Conservation (phyloP, 768 basidiomycete genomes). For the Phylloporus sp. region DNA sequence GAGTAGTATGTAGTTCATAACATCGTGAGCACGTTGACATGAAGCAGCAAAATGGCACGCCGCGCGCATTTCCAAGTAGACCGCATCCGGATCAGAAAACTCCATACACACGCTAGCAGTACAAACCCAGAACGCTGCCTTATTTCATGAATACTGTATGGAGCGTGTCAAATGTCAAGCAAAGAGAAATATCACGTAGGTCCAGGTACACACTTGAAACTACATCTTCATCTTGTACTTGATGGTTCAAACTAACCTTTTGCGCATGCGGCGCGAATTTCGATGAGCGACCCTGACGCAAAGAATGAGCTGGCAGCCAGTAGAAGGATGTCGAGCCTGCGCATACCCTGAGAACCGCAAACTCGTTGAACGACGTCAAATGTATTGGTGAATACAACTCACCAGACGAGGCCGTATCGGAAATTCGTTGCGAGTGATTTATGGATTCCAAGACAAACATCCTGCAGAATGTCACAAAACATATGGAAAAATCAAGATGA, state of each 20-base stretch:
- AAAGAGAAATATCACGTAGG: background rate
- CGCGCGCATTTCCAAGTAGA: background rate
- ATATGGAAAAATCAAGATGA: background rate
- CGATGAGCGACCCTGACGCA: constrained; percentile 77
- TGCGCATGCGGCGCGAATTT: constrained; percentile 93
- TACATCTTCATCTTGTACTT: constrained; percentile 83
- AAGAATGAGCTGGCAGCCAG: background rate
- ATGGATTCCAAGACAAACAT: constrained; percentile 91
- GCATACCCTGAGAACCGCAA: constrained; percentile 24
- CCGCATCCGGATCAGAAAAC: background rate
- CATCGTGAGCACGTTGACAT: no score
- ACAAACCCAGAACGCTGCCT: background rate
- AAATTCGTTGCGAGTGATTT: constrained; percentile 86
- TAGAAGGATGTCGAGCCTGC: background rate
- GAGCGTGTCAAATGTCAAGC: background rate
- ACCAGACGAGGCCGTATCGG: constrained; percentile 94
- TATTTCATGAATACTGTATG: constrained; percentile 32
- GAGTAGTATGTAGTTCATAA: background rate
- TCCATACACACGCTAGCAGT: background rate
- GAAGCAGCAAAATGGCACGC: background rate
- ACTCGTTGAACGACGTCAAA: constrained; percentile 1
- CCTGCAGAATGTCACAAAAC: constrained; percentile 34
- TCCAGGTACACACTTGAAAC: constrained; percentile 65
- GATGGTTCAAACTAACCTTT: constrained; percentile 82
- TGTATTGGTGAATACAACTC: constrained; percentile 22